These are phyloP conservation scores for Lactarius quietus DNA, from an alignment of 768 basidiomycete genomes.

Conservation along the genomic window DNA sequence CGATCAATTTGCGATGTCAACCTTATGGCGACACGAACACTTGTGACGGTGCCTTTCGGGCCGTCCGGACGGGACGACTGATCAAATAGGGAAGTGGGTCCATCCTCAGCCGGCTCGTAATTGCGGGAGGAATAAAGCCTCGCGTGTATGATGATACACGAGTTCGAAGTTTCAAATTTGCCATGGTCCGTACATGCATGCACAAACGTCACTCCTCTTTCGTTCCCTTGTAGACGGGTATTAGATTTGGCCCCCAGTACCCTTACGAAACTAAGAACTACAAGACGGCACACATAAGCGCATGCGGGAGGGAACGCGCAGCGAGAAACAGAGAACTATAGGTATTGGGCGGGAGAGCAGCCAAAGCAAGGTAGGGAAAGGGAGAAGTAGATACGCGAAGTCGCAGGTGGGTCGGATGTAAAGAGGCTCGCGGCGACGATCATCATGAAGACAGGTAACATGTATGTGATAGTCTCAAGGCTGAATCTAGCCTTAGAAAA, in stretches of 20 bases:
- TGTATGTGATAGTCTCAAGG: constrained; percentile 28
- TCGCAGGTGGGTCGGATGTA: constrained; percentile 19
- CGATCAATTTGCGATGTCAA: not conserved
- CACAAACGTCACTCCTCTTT: constrained; percentile 1
- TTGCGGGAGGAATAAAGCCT: not conserved
- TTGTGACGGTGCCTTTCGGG: not conserved
- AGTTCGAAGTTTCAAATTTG: not conserved
- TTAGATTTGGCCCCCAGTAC: constrained; percentile 36
- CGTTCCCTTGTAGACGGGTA: constrained; percentile 34
- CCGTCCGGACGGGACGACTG: not conserved
- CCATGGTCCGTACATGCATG: constrained; percentile 6
- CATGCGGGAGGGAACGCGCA: constrained; percentile 9
- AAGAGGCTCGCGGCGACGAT: constrained; percentile 21
- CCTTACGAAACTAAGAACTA: constrained; percentile 35
- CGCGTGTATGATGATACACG: not conserved
- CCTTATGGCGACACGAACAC: not conserved
- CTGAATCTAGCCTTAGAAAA: constrained; percentile 56
- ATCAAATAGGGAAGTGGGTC: not conserved
- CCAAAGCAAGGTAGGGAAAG: constrained; percentile 25
- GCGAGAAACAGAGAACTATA: constrained; percentile 26
- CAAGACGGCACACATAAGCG: constrained; percentile 30
- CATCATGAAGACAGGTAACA: constrained; percentile 24
- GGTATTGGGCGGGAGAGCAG: constrained; percentile 27
- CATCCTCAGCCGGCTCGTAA: not conserved
- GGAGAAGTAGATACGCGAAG: constrained; percentile 23